Percentiles rank a stretch among this genome's conserved stretches.
phyloP scores from a whole-genome alignment of 352 stramenopile species.

The Globisporangium paddicum region DNA sequence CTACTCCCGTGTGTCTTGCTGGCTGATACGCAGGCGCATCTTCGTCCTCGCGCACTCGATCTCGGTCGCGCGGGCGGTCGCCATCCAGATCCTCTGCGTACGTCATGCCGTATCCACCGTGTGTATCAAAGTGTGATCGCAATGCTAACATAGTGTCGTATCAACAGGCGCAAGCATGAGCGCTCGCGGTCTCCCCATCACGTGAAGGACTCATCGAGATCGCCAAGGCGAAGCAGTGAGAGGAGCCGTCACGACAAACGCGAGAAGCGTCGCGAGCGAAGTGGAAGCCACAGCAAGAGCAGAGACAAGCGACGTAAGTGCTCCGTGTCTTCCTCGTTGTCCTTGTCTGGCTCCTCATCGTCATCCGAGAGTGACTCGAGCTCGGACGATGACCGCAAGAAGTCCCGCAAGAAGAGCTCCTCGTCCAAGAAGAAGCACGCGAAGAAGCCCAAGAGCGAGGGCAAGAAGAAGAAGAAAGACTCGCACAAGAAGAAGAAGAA shows the following conservation, averaged over 20 bases:
- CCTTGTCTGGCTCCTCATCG: constrained; percentile 19
- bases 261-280: constrained; percentile 1
- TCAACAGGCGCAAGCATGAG: constrained; percentile 19
- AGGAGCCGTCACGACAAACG: background rate
- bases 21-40: constrained; percentile 18
- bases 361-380: constrained; percentile 22
- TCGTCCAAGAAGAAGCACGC: constrained; percentile 27
- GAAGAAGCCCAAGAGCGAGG: constrained; percentile 24
- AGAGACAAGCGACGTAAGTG: background rate
- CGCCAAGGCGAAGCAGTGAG: background rate
- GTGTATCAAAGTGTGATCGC: background rate
- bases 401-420: constrained; percentile 1
- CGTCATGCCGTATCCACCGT: background rate
- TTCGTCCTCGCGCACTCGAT: constrained; percentile 20
- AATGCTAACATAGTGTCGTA: background rate
- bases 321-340: constrained; percentile 4
- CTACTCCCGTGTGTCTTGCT: constrained; percentile 15
- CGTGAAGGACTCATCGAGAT: constrained; percentile 5
- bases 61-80: constrained; percentile 21
- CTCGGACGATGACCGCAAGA: constrained; percentile 11
- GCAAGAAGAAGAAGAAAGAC: constrained; percentile 35
- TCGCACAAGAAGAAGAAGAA: constrained; percentile 29
- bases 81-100: constrained; percentile 16
- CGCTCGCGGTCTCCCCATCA: constrained; percentile 2
- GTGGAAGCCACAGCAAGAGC: constrained; percentile 2